Evolutionary conservation across 2,329 filamentous ascomycete genomes (phyloP), one percentile per base, ranked within the genome.

Genomic region (Didymella lethalis): DNA sequence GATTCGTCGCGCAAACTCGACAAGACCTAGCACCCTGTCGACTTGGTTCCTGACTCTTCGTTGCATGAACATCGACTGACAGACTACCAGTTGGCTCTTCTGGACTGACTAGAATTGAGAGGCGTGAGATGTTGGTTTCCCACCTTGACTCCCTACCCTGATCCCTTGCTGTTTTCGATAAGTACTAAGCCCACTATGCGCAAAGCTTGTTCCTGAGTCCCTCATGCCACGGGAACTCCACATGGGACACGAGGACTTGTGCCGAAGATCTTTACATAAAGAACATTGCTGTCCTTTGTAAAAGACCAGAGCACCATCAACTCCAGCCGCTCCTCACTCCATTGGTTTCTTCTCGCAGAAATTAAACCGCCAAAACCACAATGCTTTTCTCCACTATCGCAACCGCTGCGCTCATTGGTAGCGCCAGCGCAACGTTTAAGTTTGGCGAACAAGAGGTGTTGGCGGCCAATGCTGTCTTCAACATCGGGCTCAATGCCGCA

Each of bases 401-500:
- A 23, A 46, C 58, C 25, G 63, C 59, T n/a, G 52, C 60, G 38
- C 55, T 71, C 36, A 34, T 69, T 26, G 55, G 56, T 44, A 48
- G 59, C 34, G 64, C 46, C 54, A 54, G 62, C 23, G 67, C 67
- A 25, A 57, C 59, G 0, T 61, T 62, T 63, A 65, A 57, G 50
- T 60, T 48, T 50, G 65, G 40, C 57, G 59, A 50, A 56, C 64
- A 31, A 2, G 77, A 79, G 64, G 49, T 66, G 3, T 59, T 79
- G 25, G 76, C 75, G 31, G 71, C 69, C 7, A 61, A 70, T 26
- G 76, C 71, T 16, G 61, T 77, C 12, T 47, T 71, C 38, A 78
- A 76, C 45, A 67, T 79, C 14, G 72, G 67, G 2, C 48, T 68
- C 11, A 65, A 76, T 43, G 55, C 70, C 20, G 55, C 55, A 7